Conservation (phyloP, 495 filamentous ascomycete genomes). For the Filosporella fistucella region DNA sequence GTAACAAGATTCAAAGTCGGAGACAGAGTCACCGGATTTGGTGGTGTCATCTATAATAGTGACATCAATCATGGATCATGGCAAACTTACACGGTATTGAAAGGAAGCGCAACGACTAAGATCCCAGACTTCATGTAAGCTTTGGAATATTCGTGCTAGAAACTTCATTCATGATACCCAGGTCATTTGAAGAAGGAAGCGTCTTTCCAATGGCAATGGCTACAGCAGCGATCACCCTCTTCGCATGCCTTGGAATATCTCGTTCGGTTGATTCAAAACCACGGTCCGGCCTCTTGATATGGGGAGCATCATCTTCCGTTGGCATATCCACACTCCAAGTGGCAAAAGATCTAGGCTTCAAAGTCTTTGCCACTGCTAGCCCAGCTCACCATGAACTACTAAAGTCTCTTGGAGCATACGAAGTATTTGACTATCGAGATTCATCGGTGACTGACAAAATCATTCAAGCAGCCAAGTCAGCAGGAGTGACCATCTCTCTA, state of each 20-base stretch:
- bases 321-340: slow-evolving; percentile 37
- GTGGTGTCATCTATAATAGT: no score
- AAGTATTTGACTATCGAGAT: slow-evolving; percentile 46
- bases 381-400: slow-evolving; percentile 37
- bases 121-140: slow-evolving; percentile 43
- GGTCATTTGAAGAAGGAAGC: slow-evolving; percentile 68
- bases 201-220: slow-evolving; percentile 67
- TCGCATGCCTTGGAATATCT: slow-evolving; percentile 31
- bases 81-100: slow-evolving; percentile 5
- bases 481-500: slow-evolving; percentile 33
- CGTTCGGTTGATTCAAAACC: no score
- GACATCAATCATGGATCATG: slow-evolving; percentile 39
- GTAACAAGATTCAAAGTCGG: slow-evolving; percentile 41
- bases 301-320: slow-evolving; percentile 45
- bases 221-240: slow-evolving; percentile 62
- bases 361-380: slow-evolving; percentile 46
- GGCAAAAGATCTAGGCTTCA: slow-evolving; percentile 36
- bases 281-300: slow-evolving; percentile 28
- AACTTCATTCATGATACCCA: no score
- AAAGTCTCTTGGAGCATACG: slow-evolving; percentile 40
- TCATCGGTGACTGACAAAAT: slow-evolving; percentile 37
- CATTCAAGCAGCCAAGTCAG: slow-evolving; percentile 34
- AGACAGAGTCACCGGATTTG: no score
- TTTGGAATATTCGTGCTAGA: no score
- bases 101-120: slow-evolving; percentile 31